Percentiles rank a stretch among this genome's conserved stretches.
These are phyloP conservation scores for Diaporthe ampelina DNA, from an alignment of 2,329 filamentous ascomycete genomes.

Conservation along the genomic window DNA sequence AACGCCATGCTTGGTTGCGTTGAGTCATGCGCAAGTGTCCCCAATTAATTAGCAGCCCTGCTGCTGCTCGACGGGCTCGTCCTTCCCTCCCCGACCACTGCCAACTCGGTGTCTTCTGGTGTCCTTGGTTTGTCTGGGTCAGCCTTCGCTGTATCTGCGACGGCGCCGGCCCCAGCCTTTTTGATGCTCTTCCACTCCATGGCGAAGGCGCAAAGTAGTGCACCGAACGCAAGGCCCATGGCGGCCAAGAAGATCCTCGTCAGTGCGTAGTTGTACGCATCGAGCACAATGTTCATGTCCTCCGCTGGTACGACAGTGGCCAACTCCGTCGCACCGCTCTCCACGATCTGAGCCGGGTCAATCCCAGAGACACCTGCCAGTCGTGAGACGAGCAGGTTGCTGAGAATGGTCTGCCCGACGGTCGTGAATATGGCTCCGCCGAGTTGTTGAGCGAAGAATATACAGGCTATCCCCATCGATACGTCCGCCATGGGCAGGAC, in stretches of 20 bases:
- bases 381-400: slow-evolving; percentile 57
- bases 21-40: neutral
- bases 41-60: neutral
- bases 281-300: slow-evolving; percentile 66
- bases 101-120: slow-evolving; percentile 13
- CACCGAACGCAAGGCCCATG: slow-evolving; percentile 67
- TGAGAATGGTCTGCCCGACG: slow-evolving; percentile 68
- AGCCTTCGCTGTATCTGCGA: slow-evolving; percentile 1
- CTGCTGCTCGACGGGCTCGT: neutral
- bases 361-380: slow-evolving; percentile 59
- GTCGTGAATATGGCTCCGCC: slow-evolving; percentile 71
- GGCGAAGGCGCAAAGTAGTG: slow-evolving; percentile 68
- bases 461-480: slow-evolving; percentile 67
- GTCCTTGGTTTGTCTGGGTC: neutral
- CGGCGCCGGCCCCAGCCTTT: slow-evolving; percentile 52
- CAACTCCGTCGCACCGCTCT: slow-evolving; percentile 72
- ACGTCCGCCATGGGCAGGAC: slow-evolving; percentile 66
- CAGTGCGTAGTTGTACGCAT: slow-evolving; percentile 76
- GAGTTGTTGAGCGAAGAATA: slow-evolving; percentile 71
- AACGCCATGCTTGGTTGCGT: neutral
- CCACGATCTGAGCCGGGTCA: slow-evolving; percentile 58
- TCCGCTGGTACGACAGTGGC: slow-evolving; percentile 63
- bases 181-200: slow-evolving; percentile 80
- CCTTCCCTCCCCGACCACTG: neutral
- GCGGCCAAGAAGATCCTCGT: slow-evolving; percentile 74